Evolutionary conservation across 2,329 filamentous ascomycete species (phyloP).

Genomic region (Nigrospora oryzae): DNA sequence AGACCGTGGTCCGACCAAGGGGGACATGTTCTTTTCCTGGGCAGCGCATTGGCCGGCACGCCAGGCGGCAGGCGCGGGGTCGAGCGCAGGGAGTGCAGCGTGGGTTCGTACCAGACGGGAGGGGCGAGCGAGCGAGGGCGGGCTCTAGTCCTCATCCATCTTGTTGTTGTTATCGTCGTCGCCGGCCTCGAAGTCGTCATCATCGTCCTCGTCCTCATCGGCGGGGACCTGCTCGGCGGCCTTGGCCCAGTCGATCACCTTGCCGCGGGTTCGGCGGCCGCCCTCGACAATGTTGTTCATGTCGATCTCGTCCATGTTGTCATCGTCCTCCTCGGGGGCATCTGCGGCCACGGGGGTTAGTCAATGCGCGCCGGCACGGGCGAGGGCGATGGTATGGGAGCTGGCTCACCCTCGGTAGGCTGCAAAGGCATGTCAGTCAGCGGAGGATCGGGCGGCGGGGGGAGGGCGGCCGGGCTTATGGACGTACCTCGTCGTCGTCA

Average conservation of each 20-base stretch:
- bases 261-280: slow-evolving; percentile 81
- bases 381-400: no score
- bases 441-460: background rate
- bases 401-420: slow-evolving; percentile 1
- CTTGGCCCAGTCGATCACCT: slow-evolving; percentile 87
- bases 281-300: slow-evolving; percentile 74
- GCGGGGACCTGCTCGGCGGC: slow-evolving; percentile 70
- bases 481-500: slow-evolving; percentile 55
- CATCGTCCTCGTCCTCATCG: slow-evolving; percentile 73
- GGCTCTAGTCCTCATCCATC: slow-evolving; percentile 49
- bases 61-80: no score
- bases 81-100: no score
- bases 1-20: no score
- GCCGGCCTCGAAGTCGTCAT: slow-evolving; percentile 54
- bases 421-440: background rate
- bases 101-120: no score
- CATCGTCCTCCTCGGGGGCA: slow-evolving; percentile 63
- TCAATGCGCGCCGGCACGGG: slow-evolving; percentile 3
- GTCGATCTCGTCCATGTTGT: slow-evolving; percentile 88
- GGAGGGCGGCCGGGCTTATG: slow-evolving; percentile 4
- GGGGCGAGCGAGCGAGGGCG: no score
- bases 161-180: slow-evolving; percentile 60
- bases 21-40: no score
- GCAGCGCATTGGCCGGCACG: no score
- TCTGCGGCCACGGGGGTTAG: slow-evolving; percentile 26